phyloP scores from a whole-genome alignment of 2,329 filamentous ascomycete genomes.

The Stagonosporopsis cucurbitacearum region DNA sequence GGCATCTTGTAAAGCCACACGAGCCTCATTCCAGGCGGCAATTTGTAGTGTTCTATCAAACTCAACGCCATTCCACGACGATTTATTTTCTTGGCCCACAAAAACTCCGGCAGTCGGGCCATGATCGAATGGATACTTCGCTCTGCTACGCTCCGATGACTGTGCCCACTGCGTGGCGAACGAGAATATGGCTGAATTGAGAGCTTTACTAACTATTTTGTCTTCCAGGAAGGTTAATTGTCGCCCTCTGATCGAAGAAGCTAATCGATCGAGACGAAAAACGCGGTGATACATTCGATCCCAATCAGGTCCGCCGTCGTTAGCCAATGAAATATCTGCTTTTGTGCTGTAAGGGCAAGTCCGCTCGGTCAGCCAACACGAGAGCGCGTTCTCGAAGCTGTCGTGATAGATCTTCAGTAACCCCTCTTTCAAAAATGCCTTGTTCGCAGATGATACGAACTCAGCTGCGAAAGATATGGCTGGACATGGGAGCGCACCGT shows the following conservation, averaged over 20 bases:
- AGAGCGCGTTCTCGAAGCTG: constrained; percentile 60
- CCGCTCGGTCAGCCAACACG: constrained; percentile 62
- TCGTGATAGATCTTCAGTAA: constrained; percentile 62
- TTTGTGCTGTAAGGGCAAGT: constrained; percentile 59
- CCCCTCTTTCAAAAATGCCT: constrained; percentile 52
- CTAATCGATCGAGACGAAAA: constrained; percentile 56
- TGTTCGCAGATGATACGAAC: constrained; percentile 45
- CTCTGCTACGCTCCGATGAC: constrained; percentile 33
- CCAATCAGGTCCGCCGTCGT: constrained; percentile 53
- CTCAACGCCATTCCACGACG: constrained; percentile 14
- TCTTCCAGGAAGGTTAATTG: constrained; percentile 53
- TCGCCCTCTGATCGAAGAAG: constrained; percentile 51
- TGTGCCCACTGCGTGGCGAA: constrained; percentile 61
- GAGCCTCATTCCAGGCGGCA: constrained; percentile 53
- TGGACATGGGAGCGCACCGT: constrained; percentile 28
- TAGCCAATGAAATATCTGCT: constrained; percentile 33
- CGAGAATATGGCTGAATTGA: constrained; percentile 59
- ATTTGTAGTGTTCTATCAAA: constrained; percentile 50
- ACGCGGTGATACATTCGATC: constrained; percentile 61
- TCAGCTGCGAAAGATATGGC: constrained; percentile 34
- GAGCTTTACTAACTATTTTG: constrained; percentile 53
- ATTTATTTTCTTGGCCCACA: constrained; percentile 6
- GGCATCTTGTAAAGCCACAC: constrained; percentile 47
- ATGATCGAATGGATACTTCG: constrained; percentile 40
- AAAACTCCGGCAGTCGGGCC: constrained; percentile 20